Evolutionary conservation across 306 rosid species (phyloP), one percentile per base, ranked within the genome.

Genomic region (Abrus pulchellus): DNA sequence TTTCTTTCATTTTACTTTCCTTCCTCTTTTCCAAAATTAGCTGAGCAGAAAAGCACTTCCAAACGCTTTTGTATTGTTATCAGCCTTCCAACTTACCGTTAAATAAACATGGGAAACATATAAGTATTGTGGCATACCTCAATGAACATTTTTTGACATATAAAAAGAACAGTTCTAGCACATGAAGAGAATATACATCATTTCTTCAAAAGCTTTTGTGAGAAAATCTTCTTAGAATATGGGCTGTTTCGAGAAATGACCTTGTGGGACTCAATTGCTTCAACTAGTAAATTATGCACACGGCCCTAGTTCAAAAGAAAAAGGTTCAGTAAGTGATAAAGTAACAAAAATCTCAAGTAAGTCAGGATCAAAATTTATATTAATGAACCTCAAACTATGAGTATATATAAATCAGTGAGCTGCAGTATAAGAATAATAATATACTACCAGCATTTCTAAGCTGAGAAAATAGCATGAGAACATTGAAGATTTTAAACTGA

Each of bases 171-270:
- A 69, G 77, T 57, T 63, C 72, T 32, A 45, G 82, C 82, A 68
- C n/a, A 48, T 38, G 43, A 59, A 29, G 71, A 54, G 63, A 83
- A 81, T 85, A 28, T 85, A 84, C 87, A 88, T 88, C 84, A 86
- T 80, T 90, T 86, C 88, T 76, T 88, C 80, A 68, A 54, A 79
- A 88, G 82, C 79, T 81, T 90, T 78, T 78, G 88, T 0, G 92
- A 88, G 83, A 88, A 87, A 79, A 90, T 86, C 88, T 75, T 83
- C 88, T 87, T 88, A 3, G 90, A 88, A 75, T 86, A 90, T 0
- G 92, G 94, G 84, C 90, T 85, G 64, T 86, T 83, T 72, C 87
- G 76, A 28, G 86, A 85, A 7, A 79, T 13, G 10, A 87, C 87
- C 55, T 85, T 86, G 87, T 79, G 86, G 52, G 94, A 85, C 81